These are phyloP conservation scores for Avena sativa DNA, from an alignment of 176 grass and related monocot genomes.

Conservation along the genomic window DNA sequence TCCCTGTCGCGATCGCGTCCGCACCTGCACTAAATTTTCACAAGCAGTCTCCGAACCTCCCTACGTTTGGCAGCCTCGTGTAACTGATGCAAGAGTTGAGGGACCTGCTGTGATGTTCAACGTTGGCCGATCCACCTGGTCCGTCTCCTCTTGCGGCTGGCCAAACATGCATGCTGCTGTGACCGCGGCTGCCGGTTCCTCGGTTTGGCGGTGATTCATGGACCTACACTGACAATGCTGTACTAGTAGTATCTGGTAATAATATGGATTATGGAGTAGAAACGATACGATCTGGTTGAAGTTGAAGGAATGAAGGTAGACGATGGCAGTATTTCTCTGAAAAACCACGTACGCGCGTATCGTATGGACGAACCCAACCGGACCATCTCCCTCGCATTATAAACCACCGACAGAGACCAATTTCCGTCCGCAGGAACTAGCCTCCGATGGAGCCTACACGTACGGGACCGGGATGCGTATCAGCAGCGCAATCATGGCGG, in stretches of 20 bases:
- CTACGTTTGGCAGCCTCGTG: background rate
- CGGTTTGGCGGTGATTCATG: too few relatives aligned
- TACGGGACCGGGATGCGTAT: background rate
- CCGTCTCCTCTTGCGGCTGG: background rate
- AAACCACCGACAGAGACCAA: background rate
- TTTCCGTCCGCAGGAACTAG: background rate
- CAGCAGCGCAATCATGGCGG: background rate
- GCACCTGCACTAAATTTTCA: background rate
- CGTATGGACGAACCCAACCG: background rate
- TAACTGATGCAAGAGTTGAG: background rate
- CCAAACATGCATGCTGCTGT: background rate
- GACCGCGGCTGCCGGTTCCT: too few relatives aligned
- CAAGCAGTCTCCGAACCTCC: background rate
- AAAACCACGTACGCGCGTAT: background rate
- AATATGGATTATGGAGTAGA: too few relatives aligned
- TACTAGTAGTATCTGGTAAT: too few relatives aligned
- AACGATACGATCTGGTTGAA: too few relatives aligned
- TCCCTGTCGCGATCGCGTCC: background rate
- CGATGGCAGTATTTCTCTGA: background rate
- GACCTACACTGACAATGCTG: background rate
- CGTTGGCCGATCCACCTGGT: too few relatives aligned
- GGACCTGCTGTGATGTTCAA: too few relatives aligned
- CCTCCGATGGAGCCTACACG: background rate
- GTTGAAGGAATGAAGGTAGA: background rate
- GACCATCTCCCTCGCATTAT: background rate